phyloP scores from a whole-genome alignment of 2,329 filamentous ascomycete genomes.

The Trichoderma oligosporum region DNA sequence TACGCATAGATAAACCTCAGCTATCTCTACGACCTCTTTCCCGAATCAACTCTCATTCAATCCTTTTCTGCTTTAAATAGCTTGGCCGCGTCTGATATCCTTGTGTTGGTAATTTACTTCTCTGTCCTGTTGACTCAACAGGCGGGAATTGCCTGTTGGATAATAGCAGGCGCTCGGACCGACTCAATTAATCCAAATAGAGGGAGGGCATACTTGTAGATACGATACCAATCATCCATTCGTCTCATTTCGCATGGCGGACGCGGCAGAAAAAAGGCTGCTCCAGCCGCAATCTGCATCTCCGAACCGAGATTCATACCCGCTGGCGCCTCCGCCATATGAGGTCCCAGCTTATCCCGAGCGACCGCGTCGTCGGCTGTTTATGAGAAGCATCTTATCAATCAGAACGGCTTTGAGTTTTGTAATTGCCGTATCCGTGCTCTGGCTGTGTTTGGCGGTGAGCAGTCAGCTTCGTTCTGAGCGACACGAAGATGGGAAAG shows the following conservation, averaged over 20 bases:
- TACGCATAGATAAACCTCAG: too few species aligned
- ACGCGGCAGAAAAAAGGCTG: background rate
- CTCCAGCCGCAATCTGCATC: background rate
- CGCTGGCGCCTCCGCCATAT: constrained; percentile 10
- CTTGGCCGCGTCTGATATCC: background rate
- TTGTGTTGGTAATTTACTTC: background rate
- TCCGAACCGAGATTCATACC: constrained; percentile 1
- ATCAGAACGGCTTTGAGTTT: constrained; percentile 14
- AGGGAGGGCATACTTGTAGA: background rate
- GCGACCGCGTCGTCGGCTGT: background rate
- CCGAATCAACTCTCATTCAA: too few species aligned
- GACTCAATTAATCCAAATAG: background rate
- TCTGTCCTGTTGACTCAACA: background rate
- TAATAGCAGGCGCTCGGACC: background rate
- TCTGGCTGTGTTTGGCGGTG: constrained; percentile 14
- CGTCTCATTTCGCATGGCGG: constrained; percentile 1
- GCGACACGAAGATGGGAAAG: background rate
- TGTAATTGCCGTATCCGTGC: constrained; percentile 5
- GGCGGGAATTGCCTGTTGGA: background rate
- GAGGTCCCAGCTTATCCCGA: constrained; percentile 14
- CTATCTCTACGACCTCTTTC: too few species aligned
- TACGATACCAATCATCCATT: background rate
- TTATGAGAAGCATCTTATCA: constrained; percentile 9
- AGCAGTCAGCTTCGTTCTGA: background rate
- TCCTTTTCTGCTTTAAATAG: too few species aligned